phyloP scores from a whole-genome alignment of 2,329 filamentous ascomycete species.

The Magnaporthiopsis incrustans region DNA sequence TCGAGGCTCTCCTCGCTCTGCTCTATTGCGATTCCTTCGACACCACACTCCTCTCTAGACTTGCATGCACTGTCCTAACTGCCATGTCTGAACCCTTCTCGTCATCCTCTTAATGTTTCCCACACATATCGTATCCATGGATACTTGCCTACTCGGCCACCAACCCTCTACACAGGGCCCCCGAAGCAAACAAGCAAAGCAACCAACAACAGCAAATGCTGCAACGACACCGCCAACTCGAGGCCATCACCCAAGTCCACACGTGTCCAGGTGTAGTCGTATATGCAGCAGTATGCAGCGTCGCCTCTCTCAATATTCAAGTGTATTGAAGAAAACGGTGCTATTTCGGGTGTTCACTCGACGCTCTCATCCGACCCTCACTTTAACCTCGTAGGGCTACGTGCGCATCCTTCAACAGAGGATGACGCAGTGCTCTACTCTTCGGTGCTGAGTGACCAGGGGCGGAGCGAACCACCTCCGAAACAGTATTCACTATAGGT shows the following conservation, averaged over 20 bases:
- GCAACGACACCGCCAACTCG: not conserved
- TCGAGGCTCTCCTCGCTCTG: not conserved
- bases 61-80: not conserved
- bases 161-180: not conserved
- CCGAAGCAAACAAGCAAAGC: not conserved
- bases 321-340: not conserved
- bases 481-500: slow-evolving; percentile 30
- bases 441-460: slow-evolving; percentile 58
- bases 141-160: not conserved
- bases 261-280: not conserved
- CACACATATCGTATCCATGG: not conserved
- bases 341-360: slow-evolving; percentile 42
- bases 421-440: slow-evolving; percentile 44
- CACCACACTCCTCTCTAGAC: not conserved
- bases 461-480: slow-evolving; percentile 56
- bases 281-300: not conserved
- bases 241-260: not conserved
- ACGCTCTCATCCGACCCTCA: slow-evolving; percentile 54
- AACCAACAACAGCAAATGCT: not conserved
- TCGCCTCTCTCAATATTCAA: not conserved
- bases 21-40: not conserved
- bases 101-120: not conserved
- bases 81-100: not conserved
- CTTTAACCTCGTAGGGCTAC: slow-evolving; percentile 61
- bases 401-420: slow-evolving; percentile 7